Conservation (phyloP, 192 early-diverging fungal genomes). For the Backusella morwellensis region DNA sequence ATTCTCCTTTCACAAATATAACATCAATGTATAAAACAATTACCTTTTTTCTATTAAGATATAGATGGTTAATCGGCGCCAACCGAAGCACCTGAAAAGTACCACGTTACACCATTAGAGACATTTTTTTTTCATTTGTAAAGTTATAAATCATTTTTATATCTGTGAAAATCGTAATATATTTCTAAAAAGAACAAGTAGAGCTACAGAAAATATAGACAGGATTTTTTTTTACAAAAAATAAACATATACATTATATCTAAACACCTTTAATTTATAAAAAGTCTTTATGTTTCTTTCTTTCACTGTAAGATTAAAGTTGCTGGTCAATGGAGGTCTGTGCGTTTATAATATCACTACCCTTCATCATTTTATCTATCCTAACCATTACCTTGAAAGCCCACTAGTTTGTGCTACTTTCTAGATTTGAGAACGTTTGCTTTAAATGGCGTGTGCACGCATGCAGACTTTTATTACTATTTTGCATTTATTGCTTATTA, state of each 20-base stretch:
- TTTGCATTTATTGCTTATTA: neutral
- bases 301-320: neutral
- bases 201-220: neutral
- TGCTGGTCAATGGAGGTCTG: neutral
- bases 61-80: neutral
- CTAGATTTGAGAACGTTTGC: neutral
- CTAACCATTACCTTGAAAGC: neutral
- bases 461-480: neutral
- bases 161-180: neutral
- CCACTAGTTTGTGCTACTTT: neutral
- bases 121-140: neutral
- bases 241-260: neutral
- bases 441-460: neutral
- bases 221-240: too few species aligned
- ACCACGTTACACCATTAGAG: neutral
- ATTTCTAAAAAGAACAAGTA: neutral
- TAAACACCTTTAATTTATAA: neutral
- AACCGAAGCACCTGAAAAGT: constrained; percentile 1
- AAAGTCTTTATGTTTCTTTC: neutral
- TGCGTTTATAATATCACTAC: neutral
- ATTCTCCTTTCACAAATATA: neutral
- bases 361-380: neutral
- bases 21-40: neutral
- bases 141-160: constrained; percentile 7
- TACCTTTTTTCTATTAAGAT: neutral